A percentile compares a stretch with the other conserved stretches of the same genome.
Evolutionary conservation across 2,329 filamentous ascomycete genomes (phyloP).

Genomic region (Phaeosphaeriaceae sp.): DNA sequence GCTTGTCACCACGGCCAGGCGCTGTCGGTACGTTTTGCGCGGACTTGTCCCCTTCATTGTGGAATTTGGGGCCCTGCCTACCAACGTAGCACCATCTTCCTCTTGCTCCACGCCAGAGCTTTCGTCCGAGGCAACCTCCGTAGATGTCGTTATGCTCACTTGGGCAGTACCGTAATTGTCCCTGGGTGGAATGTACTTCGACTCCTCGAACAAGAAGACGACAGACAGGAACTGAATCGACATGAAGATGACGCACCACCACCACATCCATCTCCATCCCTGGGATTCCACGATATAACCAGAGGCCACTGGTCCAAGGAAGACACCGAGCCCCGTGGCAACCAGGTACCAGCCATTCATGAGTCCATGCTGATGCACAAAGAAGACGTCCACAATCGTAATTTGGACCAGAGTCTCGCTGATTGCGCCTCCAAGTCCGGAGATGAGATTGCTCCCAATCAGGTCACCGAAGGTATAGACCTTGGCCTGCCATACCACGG

Average conservation of each 20-base stretch:
- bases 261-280: slow-evolving; percentile 62
- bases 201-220: slow-evolving; percentile 55
- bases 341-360: slow-evolving; percentile 58
- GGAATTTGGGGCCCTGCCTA: background rate
- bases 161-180: background rate
- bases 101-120: background rate
- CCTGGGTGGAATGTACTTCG: slow-evolving; percentile 18
- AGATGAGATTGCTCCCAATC: slow-evolving; percentile 53
- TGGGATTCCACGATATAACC: slow-evolving; percentile 51
- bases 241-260: slow-evolving; percentile 55
- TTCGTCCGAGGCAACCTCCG: background rate
- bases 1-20: slow-evolving; percentile 47
- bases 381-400: slow-evolving; percentile 58
- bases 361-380: slow-evolving; percentile 56
- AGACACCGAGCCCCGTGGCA: slow-evolving; percentile 46
- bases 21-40: slow-evolving; percentile 53
- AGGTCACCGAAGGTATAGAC: slow-evolving; percentile 53
- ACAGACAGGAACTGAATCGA: slow-evolving; percentile 49
- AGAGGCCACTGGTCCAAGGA: slow-evolving; percentile 50
- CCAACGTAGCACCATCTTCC: background rate
- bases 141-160: background rate
- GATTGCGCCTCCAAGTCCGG: slow-evolving; percentile 54
- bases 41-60: slow-evolving; percentile 3
- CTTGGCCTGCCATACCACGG: slow-evolving; percentile 54
- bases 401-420: slow-evolving; percentile 56